Conservation (phyloP, 2,329 filamentous ascomycete species). For the Cadophora sp. region DNA sequence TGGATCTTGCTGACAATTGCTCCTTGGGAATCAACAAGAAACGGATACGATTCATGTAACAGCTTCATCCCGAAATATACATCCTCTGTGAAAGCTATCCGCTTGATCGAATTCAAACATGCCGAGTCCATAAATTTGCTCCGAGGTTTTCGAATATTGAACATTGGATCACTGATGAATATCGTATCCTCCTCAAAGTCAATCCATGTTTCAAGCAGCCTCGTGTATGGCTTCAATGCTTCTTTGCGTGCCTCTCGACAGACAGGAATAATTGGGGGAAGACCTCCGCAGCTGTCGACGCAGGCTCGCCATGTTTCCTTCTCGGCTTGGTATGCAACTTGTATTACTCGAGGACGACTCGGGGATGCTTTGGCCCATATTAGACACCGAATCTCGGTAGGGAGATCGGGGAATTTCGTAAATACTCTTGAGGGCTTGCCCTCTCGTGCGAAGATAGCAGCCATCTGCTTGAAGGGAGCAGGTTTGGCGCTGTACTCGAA, state of each 20-base stretch:
- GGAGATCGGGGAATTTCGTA: slow-evolving; percentile 22
- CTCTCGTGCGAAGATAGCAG: neutral
- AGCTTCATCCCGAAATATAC: slow-evolving; percentile 10
- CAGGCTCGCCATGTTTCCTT: slow-evolving; percentile 24
- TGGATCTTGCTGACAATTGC: slow-evolving; percentile 9
- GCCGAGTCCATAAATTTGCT: slow-evolving; percentile 20
- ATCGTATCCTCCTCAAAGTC: slow-evolving; percentile 30
- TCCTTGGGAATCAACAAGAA: slow-evolving; percentile 1
- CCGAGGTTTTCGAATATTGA: slow-evolving; percentile 22
- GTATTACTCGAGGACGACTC: slow-evolving; percentile 26
- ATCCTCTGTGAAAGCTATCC: slow-evolving; percentile 24
- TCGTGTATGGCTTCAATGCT: slow-evolving; percentile 26
- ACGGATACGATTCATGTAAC: neutral
- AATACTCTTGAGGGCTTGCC: neutral
- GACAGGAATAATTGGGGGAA: slow-evolving; percentile 23
- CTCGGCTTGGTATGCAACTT: slow-evolving; percentile 23
- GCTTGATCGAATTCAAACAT: slow-evolving; percentile 16
- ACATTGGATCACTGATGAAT: slow-evolving; percentile 31
- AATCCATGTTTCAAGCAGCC: slow-evolving; percentile 26
- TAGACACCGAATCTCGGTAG: slow-evolving; percentile 20
- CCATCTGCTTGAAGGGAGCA: neutral
- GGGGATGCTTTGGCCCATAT: slow-evolving; percentile 23
- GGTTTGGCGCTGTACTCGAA: neutral
- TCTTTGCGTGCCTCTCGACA: slow-evolving; percentile 29
- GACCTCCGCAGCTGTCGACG: slow-evolving; percentile 23